Conservation (phyloP, 2,329 filamentous ascomycete genomes). For the Alternaria gaisen region DNA sequence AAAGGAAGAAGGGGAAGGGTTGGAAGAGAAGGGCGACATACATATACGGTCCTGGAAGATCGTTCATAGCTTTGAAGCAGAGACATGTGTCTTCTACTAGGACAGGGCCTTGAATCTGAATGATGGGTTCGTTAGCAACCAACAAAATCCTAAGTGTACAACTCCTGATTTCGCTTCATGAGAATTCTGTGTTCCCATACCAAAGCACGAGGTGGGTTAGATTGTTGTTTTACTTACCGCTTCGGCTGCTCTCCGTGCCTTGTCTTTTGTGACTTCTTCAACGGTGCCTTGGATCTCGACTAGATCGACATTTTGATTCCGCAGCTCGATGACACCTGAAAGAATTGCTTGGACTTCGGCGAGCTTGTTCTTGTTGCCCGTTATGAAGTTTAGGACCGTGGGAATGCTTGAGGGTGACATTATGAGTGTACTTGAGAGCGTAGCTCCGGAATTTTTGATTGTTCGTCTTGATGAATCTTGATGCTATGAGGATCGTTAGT, state of each 20-base stretch:
- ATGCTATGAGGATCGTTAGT: not conserved
- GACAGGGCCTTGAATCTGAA: constrained; percentile 81
- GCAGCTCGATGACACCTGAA: constrained; percentile 72
- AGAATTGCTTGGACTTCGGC: constrained; percentile 86
- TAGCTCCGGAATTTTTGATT: not conserved
- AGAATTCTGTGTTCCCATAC: not conserved
- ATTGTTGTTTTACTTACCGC: constrained; percentile 62
- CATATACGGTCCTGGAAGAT: constrained; percentile 97
- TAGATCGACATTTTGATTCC: constrained; percentile 79
- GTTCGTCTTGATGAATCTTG: not conserved
- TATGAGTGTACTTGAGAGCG: not conserved
- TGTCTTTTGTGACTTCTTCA: constrained; percentile 89
- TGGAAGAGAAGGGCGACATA: constrained; percentile 56
- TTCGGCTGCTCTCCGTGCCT: constrained; percentile 83
- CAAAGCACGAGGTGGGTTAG: not conserved
- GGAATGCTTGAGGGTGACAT: constrained; percentile 37
- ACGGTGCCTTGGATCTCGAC: constrained; percentile 91
- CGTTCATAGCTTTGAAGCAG: constrained; percentile 88
- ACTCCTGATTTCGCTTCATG: not conserved
- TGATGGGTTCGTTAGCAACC: not conserved
- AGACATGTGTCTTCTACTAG: constrained; percentile 95
- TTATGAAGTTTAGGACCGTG: constrained; percentile 86
- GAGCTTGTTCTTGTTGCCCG: constrained; percentile 94
- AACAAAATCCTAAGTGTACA: not conserved
- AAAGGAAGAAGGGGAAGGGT: not conserved